Evolutionary conservation across 306 rosid species (phyloP).

Genomic region (Pterocarpus santalinus): DNA sequence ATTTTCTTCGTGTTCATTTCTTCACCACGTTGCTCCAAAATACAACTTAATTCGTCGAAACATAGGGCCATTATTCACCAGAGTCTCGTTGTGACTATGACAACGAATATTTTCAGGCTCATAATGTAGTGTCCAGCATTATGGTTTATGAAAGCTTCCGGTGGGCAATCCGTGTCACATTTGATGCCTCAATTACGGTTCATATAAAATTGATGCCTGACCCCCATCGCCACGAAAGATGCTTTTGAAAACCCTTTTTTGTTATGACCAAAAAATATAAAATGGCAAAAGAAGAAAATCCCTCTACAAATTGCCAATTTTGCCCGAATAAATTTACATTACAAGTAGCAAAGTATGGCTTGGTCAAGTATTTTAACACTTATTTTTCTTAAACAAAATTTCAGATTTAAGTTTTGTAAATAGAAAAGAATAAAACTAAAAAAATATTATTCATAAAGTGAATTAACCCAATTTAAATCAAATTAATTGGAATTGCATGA

Average conservation of each 20-base stretch:
- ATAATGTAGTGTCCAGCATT: background rate
- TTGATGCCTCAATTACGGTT: constrained; percentile 28
- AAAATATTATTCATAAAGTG: too few relatives aligned
- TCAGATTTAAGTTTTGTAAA: too few relatives aligned
- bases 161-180: constrained; percentile 45
- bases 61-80: background rate
- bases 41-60: constrained; percentile 1
- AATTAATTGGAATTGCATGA: too few relatives aligned
- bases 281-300: background rate
- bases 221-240: constrained; percentile 16
- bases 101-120: constrained; percentile 13
- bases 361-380: too few relatives aligned
- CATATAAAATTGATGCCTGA: constrained; percentile 1
- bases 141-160: constrained; percentile 25
- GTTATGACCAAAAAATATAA: background rate
- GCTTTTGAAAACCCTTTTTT: background rate
- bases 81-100: constrained; percentile 14
- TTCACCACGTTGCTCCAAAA: constrained; percentile 9
- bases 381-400: too few relatives aligned
- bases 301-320: background rate
- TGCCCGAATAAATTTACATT: too few relatives aligned
- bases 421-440: too few relatives aligned
- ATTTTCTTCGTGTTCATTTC: constrained; percentile 7
- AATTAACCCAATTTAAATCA: too few relatives aligned
- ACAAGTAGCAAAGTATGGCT: too few relatives aligned